Evolutionary conservation across 2,329 filamentous ascomycete species (phyloP), one percentile per base, ranked within the genome.

Genomic region (Orbilia oligospora): DNA sequence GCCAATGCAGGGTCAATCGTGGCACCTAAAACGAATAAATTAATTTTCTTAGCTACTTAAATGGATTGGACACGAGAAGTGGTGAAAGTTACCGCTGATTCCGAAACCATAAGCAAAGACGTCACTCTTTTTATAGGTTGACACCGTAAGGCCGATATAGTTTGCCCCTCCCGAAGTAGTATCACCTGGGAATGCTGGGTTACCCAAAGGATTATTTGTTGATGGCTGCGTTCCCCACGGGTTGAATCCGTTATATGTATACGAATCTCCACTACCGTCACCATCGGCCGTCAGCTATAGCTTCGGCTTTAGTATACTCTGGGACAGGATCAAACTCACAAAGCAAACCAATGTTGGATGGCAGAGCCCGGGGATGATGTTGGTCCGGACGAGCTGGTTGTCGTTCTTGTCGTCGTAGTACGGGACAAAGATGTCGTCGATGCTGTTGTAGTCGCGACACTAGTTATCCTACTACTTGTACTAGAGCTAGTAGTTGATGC

Each of bases 161-260:
- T 89, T 88, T n/a, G 85, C 82, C 9, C 88, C 88, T 18, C 87
- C 87, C 3, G 86, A 84, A 0, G 87, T 85, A 16, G 87, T 88
- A 77, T 83, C 86, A 16, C 87, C 86, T 0, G 87, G 87, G 79
- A 88, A 88, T 0, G 84, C 55, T 0, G 90, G 90, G 80, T 91
- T 92, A 0, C 90, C 90, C 76, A 91, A 84, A 0, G 89, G 89
- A 81, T 90, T 89, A 5, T 83, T 83, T 3, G 85, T 81, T 3
- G 85, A 87, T 0, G 90, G 89, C 38, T 89, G 86, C 0, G 85
- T 83, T 20, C 86, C 85, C 10, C 84, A 86, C 53, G 87, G 84
- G 75, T 90, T 84, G 83, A 91, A 92, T 8, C 87, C 87, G 1
- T 88, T 89, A 75, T 87, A 86, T 0, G 88, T 88, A 83, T 90